Conservation (phyloP, 106 monocot species). For the Amphibolis antarctica region DNA sequence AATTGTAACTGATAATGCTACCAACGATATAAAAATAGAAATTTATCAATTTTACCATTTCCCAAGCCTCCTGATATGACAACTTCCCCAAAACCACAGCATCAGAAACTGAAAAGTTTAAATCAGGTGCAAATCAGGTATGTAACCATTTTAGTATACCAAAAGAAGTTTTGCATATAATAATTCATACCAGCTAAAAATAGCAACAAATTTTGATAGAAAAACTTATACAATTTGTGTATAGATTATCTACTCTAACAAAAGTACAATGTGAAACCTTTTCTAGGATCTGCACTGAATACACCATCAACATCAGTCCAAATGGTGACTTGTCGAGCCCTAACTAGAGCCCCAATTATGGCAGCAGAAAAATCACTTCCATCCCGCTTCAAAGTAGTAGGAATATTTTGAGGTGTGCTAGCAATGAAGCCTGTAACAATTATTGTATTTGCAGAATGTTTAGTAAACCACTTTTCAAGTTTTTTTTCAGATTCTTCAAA, state of each 20-base stretch:
- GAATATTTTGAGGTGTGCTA: conserved; percentile 80
- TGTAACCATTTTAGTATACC: neutral
- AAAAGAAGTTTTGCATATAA: neutral
- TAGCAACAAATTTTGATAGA: neutral
- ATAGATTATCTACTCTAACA: no score
- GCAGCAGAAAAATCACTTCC: conserved; percentile 99
- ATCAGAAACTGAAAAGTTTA: conserved; percentile 78
- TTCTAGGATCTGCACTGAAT: conserved; percentile 96
- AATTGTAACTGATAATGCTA: neutral
- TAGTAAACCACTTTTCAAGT: conserved; percentile 69
- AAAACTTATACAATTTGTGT: neutral
- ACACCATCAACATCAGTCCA: conserved; percentile 99
- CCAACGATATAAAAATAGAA: neutral
- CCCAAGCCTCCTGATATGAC: conserved; percentile 99
- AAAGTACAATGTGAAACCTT: conserved; percentile 34
- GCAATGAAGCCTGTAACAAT: conserved; percentile 99
- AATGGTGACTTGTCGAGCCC: conserved; percentile 82
- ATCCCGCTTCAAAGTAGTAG: conserved; percentile 95
- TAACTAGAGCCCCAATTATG: conserved; percentile 78
- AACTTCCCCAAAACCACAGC: conserved; percentile 80
- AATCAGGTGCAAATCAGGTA: neutral
- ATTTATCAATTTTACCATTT: conserved; percentile 51
- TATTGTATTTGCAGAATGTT: conserved; percentile 41
- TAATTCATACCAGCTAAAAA: no score
- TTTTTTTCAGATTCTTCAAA: conserved; percentile 68